phyloP scores from a whole-genome alignment of 2,329 filamentous ascomycete species.

The Paracorniculantispora psalliotae region DNA sequence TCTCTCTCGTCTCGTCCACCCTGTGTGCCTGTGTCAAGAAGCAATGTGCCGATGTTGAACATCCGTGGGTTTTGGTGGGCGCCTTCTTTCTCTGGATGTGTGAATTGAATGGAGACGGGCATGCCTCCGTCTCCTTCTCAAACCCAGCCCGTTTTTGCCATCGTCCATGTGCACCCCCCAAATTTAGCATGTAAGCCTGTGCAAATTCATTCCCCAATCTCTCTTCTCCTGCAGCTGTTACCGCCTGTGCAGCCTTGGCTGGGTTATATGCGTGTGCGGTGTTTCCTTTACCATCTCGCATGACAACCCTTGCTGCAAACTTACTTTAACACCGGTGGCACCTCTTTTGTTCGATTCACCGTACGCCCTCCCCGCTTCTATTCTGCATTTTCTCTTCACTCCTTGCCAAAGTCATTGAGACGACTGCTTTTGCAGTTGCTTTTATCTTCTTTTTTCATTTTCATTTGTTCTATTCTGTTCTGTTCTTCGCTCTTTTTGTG shows the following conservation, averaged over 20 bases:
- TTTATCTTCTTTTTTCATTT: neutral
- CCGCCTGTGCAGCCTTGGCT: neutral
- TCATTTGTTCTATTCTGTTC: neutral
- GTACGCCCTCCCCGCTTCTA: neutral
- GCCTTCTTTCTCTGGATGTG: neutral
- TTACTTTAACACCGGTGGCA: constrained; percentile 2
- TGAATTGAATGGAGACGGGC: neutral
- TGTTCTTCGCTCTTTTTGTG: neutral
- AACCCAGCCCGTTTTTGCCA: neutral
- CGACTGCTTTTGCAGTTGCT: no score
- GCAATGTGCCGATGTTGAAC: constrained; percentile 4
- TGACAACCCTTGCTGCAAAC: neutral
- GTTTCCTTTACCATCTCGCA: constrained; percentile 3
- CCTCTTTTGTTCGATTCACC: constrained; percentile 4
- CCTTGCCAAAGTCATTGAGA: neutral
- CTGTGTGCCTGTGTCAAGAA: constrained; percentile 1
- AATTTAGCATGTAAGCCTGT: neutral
- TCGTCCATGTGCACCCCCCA: neutral
- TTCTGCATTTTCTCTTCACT: neutral
- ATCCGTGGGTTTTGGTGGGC: neutral
- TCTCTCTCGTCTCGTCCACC: neutral
- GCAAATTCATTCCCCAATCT: neutral
- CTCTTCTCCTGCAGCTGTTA: neutral
- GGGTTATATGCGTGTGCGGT: neutral
- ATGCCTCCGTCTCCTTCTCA: neutral